phyloP scores from a whole-genome alignment of 2,329 filamentous ascomycete genomes.

The Madurella fahalii region DNA sequence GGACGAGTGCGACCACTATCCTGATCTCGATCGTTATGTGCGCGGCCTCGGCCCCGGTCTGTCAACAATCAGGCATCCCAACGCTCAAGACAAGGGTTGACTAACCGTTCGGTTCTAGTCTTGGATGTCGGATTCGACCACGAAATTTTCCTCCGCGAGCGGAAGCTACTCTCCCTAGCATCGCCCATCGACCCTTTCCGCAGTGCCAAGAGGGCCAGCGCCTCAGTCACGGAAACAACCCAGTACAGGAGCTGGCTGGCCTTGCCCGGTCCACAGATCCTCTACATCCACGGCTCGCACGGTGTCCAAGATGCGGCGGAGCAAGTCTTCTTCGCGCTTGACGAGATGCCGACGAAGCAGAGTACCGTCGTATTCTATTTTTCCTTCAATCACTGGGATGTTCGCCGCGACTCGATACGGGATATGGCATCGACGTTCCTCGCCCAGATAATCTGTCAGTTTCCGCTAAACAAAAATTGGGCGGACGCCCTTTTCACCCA shows the following conservation, averaged over 20 bases:
- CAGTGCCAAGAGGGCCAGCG: background rate
- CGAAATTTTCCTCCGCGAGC: constrained; percentile 1
- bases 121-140: background rate
- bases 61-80: too few species aligned
- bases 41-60: background rate
- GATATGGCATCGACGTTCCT: constrained; percentile 13
- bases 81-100: too few species aligned
- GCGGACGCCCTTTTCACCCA: constrained; percentile 1
- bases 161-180: constrained; percentile 1
- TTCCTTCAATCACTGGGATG: constrained; percentile 13
- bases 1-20: background rate
- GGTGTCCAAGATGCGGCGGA: constrained; percentile 2
- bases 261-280: constrained; percentile 8
- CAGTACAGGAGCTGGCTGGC: constrained; percentile 5
- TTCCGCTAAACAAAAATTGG: background rate
- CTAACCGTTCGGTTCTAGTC: background rate
- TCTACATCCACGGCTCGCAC: constrained; percentile 8
- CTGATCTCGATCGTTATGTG: background rate
- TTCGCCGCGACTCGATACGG: constrained; percentile 8
- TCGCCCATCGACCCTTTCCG: constrained; percentile 4
- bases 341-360: background rate
- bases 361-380: constrained; percentile 9
- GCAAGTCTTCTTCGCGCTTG: constrained; percentile 7
- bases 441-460: constrained; percentile 12
- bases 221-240: background rate